These are phyloP conservation scores for Brassica carinata DNA, from an alignment of 345 rosid species.

Conservation along the genomic window DNA sequence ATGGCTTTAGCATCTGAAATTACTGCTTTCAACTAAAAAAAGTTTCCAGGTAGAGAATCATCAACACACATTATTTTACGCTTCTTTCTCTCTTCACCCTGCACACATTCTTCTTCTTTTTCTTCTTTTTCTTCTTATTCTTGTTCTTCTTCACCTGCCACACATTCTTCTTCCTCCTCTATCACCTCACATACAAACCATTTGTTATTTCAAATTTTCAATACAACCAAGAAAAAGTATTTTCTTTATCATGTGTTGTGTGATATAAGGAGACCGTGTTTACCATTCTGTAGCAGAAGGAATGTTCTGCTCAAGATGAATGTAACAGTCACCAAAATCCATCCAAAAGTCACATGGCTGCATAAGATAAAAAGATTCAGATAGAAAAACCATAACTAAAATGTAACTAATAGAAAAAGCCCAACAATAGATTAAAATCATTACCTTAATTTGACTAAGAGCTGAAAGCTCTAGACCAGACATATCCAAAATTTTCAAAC, in stretches of 20 bases:
- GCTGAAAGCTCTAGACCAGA: too few species aligned
- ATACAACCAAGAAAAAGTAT: background rate
- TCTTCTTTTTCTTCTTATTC: too few species aligned
- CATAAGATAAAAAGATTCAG: background rate
- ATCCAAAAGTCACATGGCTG: background rate
- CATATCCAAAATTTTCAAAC: too few species aligned
- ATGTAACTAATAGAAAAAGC: too few species aligned
- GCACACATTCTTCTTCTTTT: too few species aligned
- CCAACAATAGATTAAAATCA: too few species aligned
- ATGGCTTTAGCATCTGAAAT: background rate
- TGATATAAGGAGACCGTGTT: background rate
- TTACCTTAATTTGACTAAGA: too few species aligned
- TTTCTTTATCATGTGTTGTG: background rate
- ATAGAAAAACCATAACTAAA: too few species aligned
- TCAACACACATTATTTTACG: slow-evolving; percentile 1
- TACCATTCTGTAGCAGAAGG: slow-evolving; percentile 53
- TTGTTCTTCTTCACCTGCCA: too few species aligned
- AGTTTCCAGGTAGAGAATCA: slow-evolving; percentile 18
- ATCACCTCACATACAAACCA: slow-evolving; percentile 15
- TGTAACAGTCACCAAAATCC: background rate
- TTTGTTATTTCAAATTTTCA: slow-evolving; percentile 23
- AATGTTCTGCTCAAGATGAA: background rate
- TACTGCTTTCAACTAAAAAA: slow-evolving; percentile 21
- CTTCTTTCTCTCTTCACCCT: background rate
- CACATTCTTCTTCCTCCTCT: background rate